Evolutionary conservation across 345 rosid genomes (phyloP).

Genomic region (Salix udensis): DNA sequence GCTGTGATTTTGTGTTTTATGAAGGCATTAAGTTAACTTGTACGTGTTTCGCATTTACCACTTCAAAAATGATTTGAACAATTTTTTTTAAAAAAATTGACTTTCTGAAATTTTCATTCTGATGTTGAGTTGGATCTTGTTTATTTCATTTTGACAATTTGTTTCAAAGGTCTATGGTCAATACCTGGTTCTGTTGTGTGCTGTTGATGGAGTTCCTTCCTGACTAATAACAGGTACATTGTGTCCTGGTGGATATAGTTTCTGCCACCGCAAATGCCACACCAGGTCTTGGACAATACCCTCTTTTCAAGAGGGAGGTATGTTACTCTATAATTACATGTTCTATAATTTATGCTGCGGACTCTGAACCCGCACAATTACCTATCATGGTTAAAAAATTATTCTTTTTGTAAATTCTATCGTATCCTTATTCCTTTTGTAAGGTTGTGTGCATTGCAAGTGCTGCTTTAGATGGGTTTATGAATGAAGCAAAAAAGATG

Average conservation of each 20-base stretch:
- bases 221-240: conserved; percentile 61
- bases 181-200: neutral
- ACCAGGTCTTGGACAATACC: conserved; percentile 96
- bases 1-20: neutral
- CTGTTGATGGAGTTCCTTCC: neutral
- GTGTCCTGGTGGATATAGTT: conserved; percentile 83
- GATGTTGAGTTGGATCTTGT: neutral
- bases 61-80: neutral
- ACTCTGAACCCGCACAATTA: neutral
- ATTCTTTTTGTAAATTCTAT: neutral
- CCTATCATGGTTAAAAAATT: neutral
- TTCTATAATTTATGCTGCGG: neutral
- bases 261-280: conserved; percentile 88
- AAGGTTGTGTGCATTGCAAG: conserved; percentile 88
- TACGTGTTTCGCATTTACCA: neutral
- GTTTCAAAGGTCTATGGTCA: neutral
- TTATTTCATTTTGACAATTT: neutral
- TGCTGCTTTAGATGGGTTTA: conserved; percentile 87
- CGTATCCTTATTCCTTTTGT: conserved; percentile 6
- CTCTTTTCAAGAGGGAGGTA: conserved; percentile 96
- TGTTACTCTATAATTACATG: neutral
- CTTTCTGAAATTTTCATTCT: neutral
- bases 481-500: conserved; percentile 90
- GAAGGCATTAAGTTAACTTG: neutral
- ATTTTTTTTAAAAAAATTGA: neutral